A percentile compares a stretch with the other conserved stretches of the same genome.
Evolutionary conservation across 179 eudicot species (phyloP).

Genomic region (Beta macrorhiza): DNA sequence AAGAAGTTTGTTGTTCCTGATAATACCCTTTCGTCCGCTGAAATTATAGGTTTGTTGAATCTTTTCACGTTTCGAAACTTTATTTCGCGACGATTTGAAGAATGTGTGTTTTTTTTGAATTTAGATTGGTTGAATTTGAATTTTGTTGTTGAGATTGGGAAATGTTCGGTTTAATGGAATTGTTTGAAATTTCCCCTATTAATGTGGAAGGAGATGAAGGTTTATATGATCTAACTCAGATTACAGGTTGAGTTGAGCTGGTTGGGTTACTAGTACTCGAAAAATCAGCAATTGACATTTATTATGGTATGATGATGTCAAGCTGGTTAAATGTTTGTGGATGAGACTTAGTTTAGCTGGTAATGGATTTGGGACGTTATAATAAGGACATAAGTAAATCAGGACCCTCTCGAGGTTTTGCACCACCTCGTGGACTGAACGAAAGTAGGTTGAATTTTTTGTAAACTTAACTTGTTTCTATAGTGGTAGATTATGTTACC

Average conservation of each 20-base stretch:
- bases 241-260: neutral
- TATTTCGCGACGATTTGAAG: neutral
- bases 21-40: slow-evolving; percentile 26
- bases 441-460: neutral
- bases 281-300: neutral
- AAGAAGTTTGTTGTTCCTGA: slow-evolving; percentile 47
- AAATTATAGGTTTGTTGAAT: slow-evolving; percentile 25
- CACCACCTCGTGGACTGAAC: neutral
- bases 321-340: neutral
- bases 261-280: neutral
- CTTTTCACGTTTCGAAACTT: neutral
- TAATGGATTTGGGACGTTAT: neutral
- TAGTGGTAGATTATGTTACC: neutral
- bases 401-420: neutral
- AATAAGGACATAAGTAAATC: neutral
- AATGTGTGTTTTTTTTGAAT: neutral
- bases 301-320: neutral
- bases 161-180: neutral
- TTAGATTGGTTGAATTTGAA: neutral
- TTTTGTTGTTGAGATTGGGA: neutral
- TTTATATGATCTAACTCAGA: neutral
- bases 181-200: neutral
- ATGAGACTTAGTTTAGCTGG: neutral
- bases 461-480: neutral
- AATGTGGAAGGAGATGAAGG: neutral